phyloP scores from a whole-genome alignment of 2,329 filamentous ascomycete genomes.

The Aspergillus japonicus region DNA sequence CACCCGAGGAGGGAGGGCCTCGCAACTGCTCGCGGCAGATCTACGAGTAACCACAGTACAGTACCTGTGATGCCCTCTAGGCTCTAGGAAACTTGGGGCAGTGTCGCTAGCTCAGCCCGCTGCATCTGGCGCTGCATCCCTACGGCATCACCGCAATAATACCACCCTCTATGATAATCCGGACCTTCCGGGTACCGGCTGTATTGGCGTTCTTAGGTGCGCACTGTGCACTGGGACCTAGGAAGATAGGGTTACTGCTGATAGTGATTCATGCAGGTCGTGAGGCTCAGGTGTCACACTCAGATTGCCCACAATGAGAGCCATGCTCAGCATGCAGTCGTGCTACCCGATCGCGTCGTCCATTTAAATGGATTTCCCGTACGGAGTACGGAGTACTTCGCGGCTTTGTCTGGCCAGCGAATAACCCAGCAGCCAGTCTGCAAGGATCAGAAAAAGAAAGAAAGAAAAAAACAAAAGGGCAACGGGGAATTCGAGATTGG shows the following conservation, averaged over 20 bases:
- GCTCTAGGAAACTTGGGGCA: not conserved
- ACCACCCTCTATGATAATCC: not conserved
- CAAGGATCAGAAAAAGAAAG: not conserved
- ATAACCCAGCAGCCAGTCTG: not conserved
- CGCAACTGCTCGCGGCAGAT: not conserved
- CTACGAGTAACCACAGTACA: not conserved
- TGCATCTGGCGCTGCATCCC: no score
- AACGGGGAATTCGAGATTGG: not conserved
- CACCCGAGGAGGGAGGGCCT: no score
- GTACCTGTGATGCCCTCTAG: no score
- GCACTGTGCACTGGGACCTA: not conserved
- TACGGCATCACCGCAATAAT: not conserved
- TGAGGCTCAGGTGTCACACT: not conserved
- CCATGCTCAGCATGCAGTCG: not conserved
- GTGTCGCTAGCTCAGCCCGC: not conserved
- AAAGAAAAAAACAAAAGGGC: no score
- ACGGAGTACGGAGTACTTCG: no score
- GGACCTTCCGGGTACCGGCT: constrained; percentile 3
- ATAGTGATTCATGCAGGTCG: not conserved
- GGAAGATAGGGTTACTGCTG: not conserved
- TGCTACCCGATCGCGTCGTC: not conserved
- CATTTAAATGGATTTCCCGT: not conserved
- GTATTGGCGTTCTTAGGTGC: constrained; percentile 10
- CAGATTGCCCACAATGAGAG: no score
- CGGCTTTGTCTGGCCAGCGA: no score